Evolutionary conservation across 345 rosid species (phyloP), one percentile per base, ranked within the genome.

Genomic region (Boechera retrofracta): DNA sequence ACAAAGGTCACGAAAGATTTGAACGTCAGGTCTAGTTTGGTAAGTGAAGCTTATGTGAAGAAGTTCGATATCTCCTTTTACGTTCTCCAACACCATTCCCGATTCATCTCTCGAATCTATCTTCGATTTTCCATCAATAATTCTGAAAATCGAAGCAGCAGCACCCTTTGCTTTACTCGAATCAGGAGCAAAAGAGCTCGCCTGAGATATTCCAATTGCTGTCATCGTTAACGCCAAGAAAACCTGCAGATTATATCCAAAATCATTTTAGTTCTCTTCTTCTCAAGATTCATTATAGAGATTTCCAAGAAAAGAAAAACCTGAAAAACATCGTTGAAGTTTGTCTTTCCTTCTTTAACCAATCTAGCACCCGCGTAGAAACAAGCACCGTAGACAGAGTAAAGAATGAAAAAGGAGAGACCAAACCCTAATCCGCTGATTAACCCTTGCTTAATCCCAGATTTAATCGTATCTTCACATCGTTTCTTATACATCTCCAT

Each of bases 11-110:
- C 62, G 72, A 41, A 91, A 82, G 60, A 87, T 77, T 38, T 87
- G 91, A 76, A 87, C 48, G 63, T 83, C 86, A 9, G 92, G 91
- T 75, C 97, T 84, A 1, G 66, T 54, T 16, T 89, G 93, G 83
- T 88, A 90, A 61, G 44, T 81, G 13, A 89, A 90, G 58, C 79
- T 80, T 9, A 90, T 70, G 71, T 80, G 85, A n/a, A 32, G 67
- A 41, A 90, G 72, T 74, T 86, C 85, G 21, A 90, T 86, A 26
- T 86, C 82, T 65, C 91, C 93, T 5, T 68, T 83, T 13, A 88
- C 77, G 15, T 80, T 73, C 32, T 81, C 81, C 66, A 87, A 44
- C 62, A 71, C 82, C 48, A 6, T 75, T 35, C 91, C 91, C 0
- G 88, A 82, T 57, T 88, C 89, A 11, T 78, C 75, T 36, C 77